These are phyloP conservation scores for Chrysochromulina parva DNA, from an alignment of 78 protist species.

Conservation along the genomic window DNA sequence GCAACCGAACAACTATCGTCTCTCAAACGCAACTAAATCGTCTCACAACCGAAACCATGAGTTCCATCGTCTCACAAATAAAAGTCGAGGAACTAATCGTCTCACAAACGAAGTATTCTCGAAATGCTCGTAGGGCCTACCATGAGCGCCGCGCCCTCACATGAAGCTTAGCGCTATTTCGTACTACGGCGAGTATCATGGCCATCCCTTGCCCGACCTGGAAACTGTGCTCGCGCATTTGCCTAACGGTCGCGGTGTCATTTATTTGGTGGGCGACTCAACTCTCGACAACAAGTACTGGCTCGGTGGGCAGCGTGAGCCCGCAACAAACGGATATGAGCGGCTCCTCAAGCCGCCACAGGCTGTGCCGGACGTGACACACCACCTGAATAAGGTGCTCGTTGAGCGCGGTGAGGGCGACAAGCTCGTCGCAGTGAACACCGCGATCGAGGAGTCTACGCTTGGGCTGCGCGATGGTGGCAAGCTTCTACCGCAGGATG, in stretches of 20 bases:
- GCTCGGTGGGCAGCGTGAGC: not conserved
- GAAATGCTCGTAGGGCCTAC: too few species aligned
- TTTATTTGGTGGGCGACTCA: not conserved
- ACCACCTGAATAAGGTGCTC: constrained; percentile 14
- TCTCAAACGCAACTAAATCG: too few species aligned
- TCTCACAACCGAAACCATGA: too few species aligned
- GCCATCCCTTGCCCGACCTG: too few species aligned
- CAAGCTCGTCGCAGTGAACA: not conserved
- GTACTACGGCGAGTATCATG: too few species aligned
- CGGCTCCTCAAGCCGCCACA: not conserved
- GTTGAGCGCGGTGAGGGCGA: not conserved
- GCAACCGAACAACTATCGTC: too few species aligned
- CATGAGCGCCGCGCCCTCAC: too few species aligned
- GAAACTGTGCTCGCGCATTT: too few species aligned
- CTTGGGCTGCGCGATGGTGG: not conserved
- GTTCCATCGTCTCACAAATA: too few species aligned
- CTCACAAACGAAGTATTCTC: too few species aligned
- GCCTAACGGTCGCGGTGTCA: not conserved
- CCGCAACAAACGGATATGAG: not conserved
- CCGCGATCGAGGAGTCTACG: not conserved
- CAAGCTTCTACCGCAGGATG: constrained; percentile 5
- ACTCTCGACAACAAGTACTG: not conserved
- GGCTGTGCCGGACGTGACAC: not conserved
- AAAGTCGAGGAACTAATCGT: too few species aligned
- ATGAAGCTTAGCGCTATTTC: too few species aligned